Base-by-base conservation (phyloP, 129 eudicot species). In the Dittrichia graveolens region DNA sequence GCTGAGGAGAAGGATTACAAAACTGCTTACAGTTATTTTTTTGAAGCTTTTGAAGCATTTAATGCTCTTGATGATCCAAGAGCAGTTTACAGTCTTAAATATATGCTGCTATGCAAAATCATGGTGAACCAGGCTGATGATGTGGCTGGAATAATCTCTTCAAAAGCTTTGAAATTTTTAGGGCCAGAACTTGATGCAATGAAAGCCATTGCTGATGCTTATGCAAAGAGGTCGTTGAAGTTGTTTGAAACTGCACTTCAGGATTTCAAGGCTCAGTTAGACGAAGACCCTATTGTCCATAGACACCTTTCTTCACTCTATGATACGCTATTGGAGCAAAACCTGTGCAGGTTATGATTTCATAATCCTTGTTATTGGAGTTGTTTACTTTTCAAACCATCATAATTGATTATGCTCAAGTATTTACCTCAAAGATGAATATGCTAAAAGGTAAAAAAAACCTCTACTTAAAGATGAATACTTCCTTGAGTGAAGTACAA, bases 141-240 rank as follows among this genome's bases (percentile, higher is more conserved):
- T 8, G 91, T 89, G 69, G 89, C 96, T 0, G 96, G 96, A 34
- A 84, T 85, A 7, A 83, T 88, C 15, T 88, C 95, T 18, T 83
- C 87, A 0, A 88, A 88, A 67, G 95, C 85, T 16, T 74, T 88
- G 75, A 81, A 85, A 49, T 85, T 83, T 67, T 77, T 81, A 63
- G 95, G 95, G 8, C 95, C 91, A 8, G 89, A 85, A 61, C 85
- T 88, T 13, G 95, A 88, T 67, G 95, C 95, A 14, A 85, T 88
- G 95, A 85, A 85, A 76, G 87, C 95, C 45, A 83, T 88, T 37
- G 91, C 95, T 11, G 95, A 85, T 76, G 95, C 95, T 55, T 75
- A 88, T 24, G 80, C 89, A 8, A 88, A 88, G 67, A 79, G 91
- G 12, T 88, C 95, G 2, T 56, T 88, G n/a, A 85, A 83, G 73